Percentiles rank a stretch among this genome's conserved stretches.
Conservation (phyloP, 148 eudicot species). For the Simmondsia chinensis region DNA sequence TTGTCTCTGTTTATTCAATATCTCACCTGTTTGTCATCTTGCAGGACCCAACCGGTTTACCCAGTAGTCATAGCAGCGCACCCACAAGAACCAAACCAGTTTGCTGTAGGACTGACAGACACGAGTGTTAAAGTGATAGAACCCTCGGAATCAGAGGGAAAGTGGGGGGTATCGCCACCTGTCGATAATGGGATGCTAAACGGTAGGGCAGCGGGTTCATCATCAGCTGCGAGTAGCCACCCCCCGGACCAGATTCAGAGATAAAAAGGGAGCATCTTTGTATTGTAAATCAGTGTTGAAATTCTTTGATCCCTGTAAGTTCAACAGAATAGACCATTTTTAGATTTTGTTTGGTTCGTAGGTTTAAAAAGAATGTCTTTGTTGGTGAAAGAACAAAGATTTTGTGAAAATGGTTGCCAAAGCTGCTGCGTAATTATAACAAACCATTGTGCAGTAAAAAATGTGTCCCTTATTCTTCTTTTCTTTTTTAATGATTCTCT, state of each 20-base stretch:
- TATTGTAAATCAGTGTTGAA: slow-evolving; percentile 15
- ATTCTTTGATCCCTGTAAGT: slow-evolving; percentile 17
- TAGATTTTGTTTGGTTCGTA: too few species aligned
- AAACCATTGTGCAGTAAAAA: too few species aligned
- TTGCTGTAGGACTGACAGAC: slow-evolving; percentile 71
- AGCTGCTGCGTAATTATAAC: too few species aligned
- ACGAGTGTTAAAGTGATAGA: slow-evolving; percentile 78
- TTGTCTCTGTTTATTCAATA: too few species aligned
- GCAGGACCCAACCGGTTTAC: slow-evolving; percentile 59
- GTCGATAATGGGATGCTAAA: slow-evolving; percentile 50
- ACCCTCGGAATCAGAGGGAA: slow-evolving; percentile 64
- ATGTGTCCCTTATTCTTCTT: too few species aligned
- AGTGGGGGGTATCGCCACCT: slow-evolving; percentile 78
- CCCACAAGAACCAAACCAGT: slow-evolving; percentile 73
- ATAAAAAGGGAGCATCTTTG: slow-evolving; percentile 19
- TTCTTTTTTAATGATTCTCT: too few species aligned
- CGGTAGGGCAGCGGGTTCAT: slow-evolving; percentile 58
- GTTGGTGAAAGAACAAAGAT: too few species aligned
- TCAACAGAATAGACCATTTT: slow-evolving; percentile 16
- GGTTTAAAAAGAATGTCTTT: too few species aligned
- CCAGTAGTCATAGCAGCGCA: slow-evolving; percentile 65
- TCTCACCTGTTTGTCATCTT: background rate
- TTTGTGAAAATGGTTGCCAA: too few species aligned
- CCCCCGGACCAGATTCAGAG: slow-evolving; percentile 61
- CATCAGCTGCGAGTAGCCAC: slow-evolving; percentile 65